These are phyloP conservation scores for Microsporum canis DNA, from an alignment of 2,329 filamentous ascomycete genomes.

Conservation along the genomic window DNA sequence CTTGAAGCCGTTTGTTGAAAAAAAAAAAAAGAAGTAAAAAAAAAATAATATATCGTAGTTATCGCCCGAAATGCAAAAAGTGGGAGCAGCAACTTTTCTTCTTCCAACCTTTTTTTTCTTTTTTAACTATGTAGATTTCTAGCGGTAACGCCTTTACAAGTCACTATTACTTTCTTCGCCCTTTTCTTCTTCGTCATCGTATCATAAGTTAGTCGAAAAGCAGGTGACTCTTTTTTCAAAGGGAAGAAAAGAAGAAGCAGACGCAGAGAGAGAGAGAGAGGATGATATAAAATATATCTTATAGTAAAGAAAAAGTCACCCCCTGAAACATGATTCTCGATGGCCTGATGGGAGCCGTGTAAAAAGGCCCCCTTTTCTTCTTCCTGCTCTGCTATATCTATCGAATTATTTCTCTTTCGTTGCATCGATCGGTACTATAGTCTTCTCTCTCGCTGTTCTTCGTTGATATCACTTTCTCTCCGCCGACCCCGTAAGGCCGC, in stretches of 20 bases:
- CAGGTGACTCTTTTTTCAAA: not conserved
- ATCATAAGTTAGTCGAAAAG: not conserved
- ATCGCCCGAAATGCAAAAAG: not conserved
- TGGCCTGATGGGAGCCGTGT: not conserved
- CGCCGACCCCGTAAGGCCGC: constrained; percentile 15
- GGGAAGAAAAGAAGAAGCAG: not conserved
- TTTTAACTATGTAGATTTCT: not conserved
- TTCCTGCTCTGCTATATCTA: not conserved
- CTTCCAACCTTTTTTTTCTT: not conserved
- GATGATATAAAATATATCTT: not conserved
- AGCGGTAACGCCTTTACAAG: constrained; percentile 1
- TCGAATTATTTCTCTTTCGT: not conserved
- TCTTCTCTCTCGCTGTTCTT: not conserved
- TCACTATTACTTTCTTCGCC: not conserved
- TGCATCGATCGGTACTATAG: not conserved
- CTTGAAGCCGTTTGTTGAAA: not conserved
- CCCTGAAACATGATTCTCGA: not conserved
- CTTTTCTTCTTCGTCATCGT: not conserved
- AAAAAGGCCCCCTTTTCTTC: not conserved
- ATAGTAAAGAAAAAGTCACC: not conserved
- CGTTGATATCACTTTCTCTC: constrained; percentile 5
- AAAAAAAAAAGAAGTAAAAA: not conserved
- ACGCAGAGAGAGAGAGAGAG: not conserved
- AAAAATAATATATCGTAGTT: not conserved
- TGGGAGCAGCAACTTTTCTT: not conserved